phyloP scores from a whole-genome alignment of 2,329 filamentous ascomycete genomes.

The Penicillium verrucosum region DNA sequence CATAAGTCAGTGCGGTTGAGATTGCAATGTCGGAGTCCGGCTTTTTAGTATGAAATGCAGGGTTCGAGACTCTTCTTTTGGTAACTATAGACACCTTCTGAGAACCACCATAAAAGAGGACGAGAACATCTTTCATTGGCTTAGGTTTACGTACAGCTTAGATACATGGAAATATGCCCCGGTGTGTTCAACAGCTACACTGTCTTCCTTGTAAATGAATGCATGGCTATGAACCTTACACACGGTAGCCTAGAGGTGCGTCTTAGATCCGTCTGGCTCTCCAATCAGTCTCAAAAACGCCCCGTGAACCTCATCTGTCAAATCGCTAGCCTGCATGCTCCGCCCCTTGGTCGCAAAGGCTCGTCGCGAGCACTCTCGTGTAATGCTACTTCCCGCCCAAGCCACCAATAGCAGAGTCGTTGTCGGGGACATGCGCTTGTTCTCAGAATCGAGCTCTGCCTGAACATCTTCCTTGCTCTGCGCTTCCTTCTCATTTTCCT shows the following conservation, averaged over 20 bases:
- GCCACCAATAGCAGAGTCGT: constrained; percentile 71
- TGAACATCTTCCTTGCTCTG: constrained; percentile 42
- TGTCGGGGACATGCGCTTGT: constrained; percentile 54
- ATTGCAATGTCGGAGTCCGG: not conserved
- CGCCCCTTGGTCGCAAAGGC: constrained; percentile 84
- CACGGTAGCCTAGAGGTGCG: constrained; percentile 26
- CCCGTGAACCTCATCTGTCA: constrained; percentile 83
- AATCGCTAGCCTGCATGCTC: constrained; percentile 84
- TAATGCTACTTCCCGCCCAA: constrained; percentile 82
- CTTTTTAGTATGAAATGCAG: not conserved
- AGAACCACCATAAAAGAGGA: not conserved
- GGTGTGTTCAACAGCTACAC: not conserved
- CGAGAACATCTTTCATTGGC: not conserved
- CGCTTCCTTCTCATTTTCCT: constrained; percentile 32
- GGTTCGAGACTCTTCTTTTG: not conserved
- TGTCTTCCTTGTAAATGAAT: not conserved
- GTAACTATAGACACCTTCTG: not conserved
- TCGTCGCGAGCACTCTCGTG: constrained; percentile 81
- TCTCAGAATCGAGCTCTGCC: constrained; percentile 43
- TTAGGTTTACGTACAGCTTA: not conserved
- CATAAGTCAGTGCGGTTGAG: not conserved
- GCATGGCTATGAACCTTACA: not conserved
- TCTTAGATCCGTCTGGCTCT: constrained; percentile 54
- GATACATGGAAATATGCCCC: not conserved
- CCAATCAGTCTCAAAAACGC: constrained; percentile 80